A percentile compares a stretch with the other conserved stretches of the same genome.
Conservation (phyloP, 192 early-diverging fungal species). For the Paraglomus brasilianum region DNA sequence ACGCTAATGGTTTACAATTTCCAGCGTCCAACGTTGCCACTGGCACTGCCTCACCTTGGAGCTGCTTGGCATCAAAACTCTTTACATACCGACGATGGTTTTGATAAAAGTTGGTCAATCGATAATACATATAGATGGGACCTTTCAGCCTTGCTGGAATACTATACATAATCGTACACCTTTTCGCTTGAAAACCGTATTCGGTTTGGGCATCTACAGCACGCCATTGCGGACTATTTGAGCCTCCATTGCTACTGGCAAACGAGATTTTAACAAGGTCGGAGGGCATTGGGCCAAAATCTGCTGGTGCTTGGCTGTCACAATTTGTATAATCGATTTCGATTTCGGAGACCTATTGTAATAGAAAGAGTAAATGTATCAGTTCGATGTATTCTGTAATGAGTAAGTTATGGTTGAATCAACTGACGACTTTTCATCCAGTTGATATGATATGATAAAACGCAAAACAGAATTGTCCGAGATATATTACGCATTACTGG, state of each 20-base stretch:
- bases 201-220: neutral
- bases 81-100: slow-evolving; percentile 98
- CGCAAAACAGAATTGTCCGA: neutral
- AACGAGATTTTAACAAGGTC: slow-evolving; percentile 31
- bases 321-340: slow-evolving; percentile 95
- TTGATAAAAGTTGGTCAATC: slow-evolving; percentile 98
- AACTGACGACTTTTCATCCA: neutral
- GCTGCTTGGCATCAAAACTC: slow-evolving; percentile 80
- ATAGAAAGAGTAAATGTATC: neutral
- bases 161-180: slow-evolving; percentile 74
- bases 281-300: slow-evolving; percentile 18
- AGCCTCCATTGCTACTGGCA: slow-evolving; percentile 1
- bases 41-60: slow-evolving; percentile 61
- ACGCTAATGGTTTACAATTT: slow-evolving; percentile 62
- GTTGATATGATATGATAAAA: neutral
- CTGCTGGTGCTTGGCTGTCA: slow-evolving; percentile 34
- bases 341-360: slow-evolving; percentile 73
- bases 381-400: neutral
- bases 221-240: slow-evolving; percentile 9
- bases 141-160: slow-evolving; percentile 64
- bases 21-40: slow-evolving; percentile 43
- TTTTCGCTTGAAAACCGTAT: slow-evolving; percentile 26
- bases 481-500: neutral
- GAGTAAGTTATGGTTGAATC: neutral
- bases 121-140: slow-evolving; percentile 92